Base-by-base conservation (phyloP, 139 green algal species). In the Asterochloris erici region DNA sequence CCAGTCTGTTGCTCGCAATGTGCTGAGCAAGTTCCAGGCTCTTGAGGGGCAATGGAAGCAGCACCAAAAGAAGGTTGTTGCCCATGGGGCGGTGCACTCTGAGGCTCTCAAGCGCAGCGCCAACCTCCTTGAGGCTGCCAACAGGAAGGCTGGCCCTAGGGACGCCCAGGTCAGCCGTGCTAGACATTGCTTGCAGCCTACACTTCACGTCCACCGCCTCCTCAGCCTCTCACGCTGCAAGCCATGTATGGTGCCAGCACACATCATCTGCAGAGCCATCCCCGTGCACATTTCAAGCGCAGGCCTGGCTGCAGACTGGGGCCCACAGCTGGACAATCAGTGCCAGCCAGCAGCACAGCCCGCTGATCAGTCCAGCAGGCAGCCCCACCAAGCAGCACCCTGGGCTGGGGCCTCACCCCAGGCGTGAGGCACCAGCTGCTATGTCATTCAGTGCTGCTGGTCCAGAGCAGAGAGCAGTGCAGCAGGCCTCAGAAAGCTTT, bases 401-500 rank as follows among this genome's bases (percentile, higher is more conserved):
- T 2, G 38, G 38, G 38, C 38, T 54, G 38, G 4, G 38, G 38
- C 38, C 38, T 54, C 38, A 54, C 4, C 38, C 38, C 38, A 54
- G 38, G 38, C 38, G 38, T 54, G 38, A 54, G 38, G 38, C 38
- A 54, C 38, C 2, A 6, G 38, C 38, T 54, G 38, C 38, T 6
- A 54, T 54, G 38, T 54, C 38, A 6, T 54, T 6, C 38, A 6
- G 38, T 54, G 38, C 38, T 54, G 38, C 38, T 6, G 38, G 38
- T 75, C n/a, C 28, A 26, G 78, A 63, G 16, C 61, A 82, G 9
- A 12, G 23, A 10, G 78, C 78, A 29, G 79, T 90, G 60, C 86
- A 89, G 86, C 77, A 89, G 66, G 84, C 84, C 63, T 87, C 85
- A 78, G 79, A 17, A n/a, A 17, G 71, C 28, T 89, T 90, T 13